A percentile compares a stretch with the other conserved stretches of the same genome.
These are phyloP conservation scores for Globisporangium takayamanum DNA, from an alignment of 352 stramenopile species.

Conservation along the genomic window DNA sequence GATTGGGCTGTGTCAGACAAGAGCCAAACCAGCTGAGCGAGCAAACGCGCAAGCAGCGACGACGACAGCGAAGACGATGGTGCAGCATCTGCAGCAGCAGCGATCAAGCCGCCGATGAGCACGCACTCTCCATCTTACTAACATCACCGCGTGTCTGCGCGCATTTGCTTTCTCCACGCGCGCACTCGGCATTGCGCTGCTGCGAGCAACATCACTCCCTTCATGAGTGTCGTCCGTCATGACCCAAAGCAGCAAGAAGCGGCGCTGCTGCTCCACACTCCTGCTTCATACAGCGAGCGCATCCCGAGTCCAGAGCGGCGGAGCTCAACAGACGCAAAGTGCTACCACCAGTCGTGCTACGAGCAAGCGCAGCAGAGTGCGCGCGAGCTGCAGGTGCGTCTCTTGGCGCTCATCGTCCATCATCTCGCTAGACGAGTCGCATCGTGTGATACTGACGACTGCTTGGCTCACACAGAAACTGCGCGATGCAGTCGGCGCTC, in stretches of 20 bases:
- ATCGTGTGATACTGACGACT: neutral
- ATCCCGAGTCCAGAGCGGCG: constrained; percentile 9
- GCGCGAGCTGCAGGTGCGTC: constrained; percentile 28
- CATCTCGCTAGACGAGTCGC: neutral
- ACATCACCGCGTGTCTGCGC: too few species aligned
- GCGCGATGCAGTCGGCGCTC: constrained; percentile 42
- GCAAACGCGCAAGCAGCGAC: too few species aligned
- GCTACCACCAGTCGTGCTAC: constrained; percentile 21
- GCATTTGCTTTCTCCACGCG: too few species aligned
- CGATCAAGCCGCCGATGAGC: too few species aligned
- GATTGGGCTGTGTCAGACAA: too few species aligned
- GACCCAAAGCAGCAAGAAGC: constrained; percentile 8
- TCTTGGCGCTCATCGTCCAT: neutral
- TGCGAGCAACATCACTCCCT: too few species aligned
- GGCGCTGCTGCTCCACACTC: constrained; percentile 3
- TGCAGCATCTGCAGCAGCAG: too few species aligned
- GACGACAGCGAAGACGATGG: too few species aligned
- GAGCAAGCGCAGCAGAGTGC: constrained; percentile 20
- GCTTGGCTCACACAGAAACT: constrained; percentile 22
- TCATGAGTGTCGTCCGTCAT: neutral
- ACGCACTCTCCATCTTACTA: too few species aligned
- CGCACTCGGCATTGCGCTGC: too few species aligned
- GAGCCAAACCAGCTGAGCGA: too few species aligned
- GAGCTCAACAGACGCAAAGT: constrained; percentile 6
- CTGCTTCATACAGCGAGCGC: neutral